These are phyloP conservation scores for Penicillium canariense DNA, from an alignment of 495 filamentous ascomycete genomes.

Conservation along the genomic window DNA sequence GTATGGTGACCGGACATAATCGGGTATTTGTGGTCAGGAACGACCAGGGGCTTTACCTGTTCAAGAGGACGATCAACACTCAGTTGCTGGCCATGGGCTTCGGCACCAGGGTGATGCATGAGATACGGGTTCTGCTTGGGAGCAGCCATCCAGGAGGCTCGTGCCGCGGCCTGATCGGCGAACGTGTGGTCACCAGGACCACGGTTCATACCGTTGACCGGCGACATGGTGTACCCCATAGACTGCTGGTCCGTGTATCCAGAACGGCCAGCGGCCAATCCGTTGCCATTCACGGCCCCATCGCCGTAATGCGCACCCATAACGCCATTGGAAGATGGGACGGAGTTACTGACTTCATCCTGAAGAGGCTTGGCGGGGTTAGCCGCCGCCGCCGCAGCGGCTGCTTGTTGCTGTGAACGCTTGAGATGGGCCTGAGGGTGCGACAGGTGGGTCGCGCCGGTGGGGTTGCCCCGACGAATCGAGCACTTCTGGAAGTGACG, in stretches of 20 bases:
- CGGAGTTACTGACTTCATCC: slow-evolving; percentile 49
- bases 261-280: slow-evolving; percentile 39
- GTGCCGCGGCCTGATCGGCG: slow-evolving; percentile 37
- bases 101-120: slow-evolving; percentile 39
- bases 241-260: slow-evolving; percentile 45
- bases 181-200: slow-evolving; percentile 41
- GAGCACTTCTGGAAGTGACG: slow-evolving; percentile 99
- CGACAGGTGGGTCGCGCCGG: slow-evolving; percentile 85
- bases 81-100: slow-evolving; percentile 44
- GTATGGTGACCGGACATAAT: slow-evolving; percentile 43
- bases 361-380: slow-evolving; percentile 53
- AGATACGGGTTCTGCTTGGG: slow-evolving; percentile 51
- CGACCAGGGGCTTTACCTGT: slow-evolving; percentile 49
- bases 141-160: slow-evolving; percentile 47
- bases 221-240: slow-evolving; percentile 45
- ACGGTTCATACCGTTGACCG: slow-evolving; percentile 49
- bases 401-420: slow-evolving; percentile 58
- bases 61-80: slow-evolving; percentile 50
- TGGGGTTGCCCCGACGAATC: slow-evolving; percentile 89
- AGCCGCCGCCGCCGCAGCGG: slow-evolving; percentile 48
- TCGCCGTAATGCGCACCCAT: slow-evolving; percentile 46
- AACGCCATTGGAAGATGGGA: slow-evolving; percentile 44
- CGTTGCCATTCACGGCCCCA: slow-evolving; percentile 46
- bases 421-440: slow-evolving; percentile 86
- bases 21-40: slow-evolving; percentile 44